These are phyloP conservation scores for Trametes meyenii DNA, from an alignment of 768 basidiomycete genomes.

Conservation along the genomic window DNA sequence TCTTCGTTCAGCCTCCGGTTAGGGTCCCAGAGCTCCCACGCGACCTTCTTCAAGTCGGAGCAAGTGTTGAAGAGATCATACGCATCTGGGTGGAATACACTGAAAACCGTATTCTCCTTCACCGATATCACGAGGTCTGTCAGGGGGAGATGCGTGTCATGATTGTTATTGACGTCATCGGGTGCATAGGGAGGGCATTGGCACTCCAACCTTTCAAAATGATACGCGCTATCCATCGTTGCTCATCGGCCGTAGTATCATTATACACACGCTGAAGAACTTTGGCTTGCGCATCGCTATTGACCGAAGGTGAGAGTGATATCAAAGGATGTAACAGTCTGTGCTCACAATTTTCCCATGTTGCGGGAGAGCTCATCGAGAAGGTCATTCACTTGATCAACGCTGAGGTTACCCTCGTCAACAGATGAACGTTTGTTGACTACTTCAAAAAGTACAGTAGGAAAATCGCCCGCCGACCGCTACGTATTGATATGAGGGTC, in stretches of 20 bases:
- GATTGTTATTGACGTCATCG: neutral
- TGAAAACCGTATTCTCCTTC: constrained; percentile 91
- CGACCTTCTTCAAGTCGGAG: constrained; percentile 93
- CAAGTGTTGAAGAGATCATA: constrained; percentile 95
- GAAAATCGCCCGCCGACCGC: constrained; percentile 85
- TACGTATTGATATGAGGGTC: constrained; percentile 30
- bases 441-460: constrained; percentile 84
- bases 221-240: constrained; percentile 95
- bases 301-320: neutral
- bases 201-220: constrained; percentile 83
- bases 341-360: constrained; percentile 74
- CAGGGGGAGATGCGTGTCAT: no score
- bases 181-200: neutral
- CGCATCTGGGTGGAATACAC: constrained; percentile 92
- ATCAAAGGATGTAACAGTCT: constrained; percentile 10
- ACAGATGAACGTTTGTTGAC: constrained; percentile 83
- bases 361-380: constrained; percentile 77
- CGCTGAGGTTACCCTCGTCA: constrained; percentile 68
- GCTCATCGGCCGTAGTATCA: constrained; percentile 81
- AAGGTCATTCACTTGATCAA: constrained; percentile 83
- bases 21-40: constrained; percentile 85
- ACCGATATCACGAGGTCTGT: constrained; percentile 94
- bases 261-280: constrained; percentile 80
- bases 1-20: constrained; percentile 63
- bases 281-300: constrained; percentile 73